Evolutionary conservation across 139 green algal genomes (phyloP), one percentile per base, ranked within the genome.

Genomic region (Picochlorum sp.): DNA sequence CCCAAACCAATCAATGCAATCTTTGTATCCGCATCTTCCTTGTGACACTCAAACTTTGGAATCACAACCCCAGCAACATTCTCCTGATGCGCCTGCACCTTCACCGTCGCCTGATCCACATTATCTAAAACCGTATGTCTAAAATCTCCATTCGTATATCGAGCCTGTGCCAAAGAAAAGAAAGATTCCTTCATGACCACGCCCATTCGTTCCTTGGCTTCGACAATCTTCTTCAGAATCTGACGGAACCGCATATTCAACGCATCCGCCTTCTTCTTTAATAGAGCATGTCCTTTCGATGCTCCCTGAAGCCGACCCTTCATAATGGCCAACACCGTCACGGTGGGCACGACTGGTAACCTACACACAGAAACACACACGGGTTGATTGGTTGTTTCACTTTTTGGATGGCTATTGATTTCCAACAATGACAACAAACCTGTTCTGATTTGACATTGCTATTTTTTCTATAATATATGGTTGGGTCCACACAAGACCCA

Each of bases 201-300:
- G 7, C 94, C 94, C 88, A 97, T 95, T 20, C 75, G 64, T 47
- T 90, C 69, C 80, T 99, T 99, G 14, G 86, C 82, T 13, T 95
- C 73, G 31, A 98, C 83, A 50, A 99, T 98, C 55, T 92, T 85
- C 63, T 86, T 88, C 4, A 95, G 79, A 30, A 96, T 85, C 62
- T 80, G 73, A 10, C 86, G 73, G 60, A 92, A 79, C 4, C 87
- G 82, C 76, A 98, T 84, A 14, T 88, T 96, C 52, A 99, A 77
- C 6, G 94, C 94, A 72, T 99, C 94, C 4, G 90, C 94, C 67
- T 99, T 99, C 83, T 99, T 99, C 79, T 99, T 99, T 21, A 99
- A 79, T 56, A 99, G 81, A 41, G 87, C 83, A 65, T 98, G 90
- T 2, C 92, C 92, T 70, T 97, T 97, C 20, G 85, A 92, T 1